phyloP scores from a whole-genome alignment of 2,329 filamentous ascomycete species.

The Alternaria solani region DNA sequence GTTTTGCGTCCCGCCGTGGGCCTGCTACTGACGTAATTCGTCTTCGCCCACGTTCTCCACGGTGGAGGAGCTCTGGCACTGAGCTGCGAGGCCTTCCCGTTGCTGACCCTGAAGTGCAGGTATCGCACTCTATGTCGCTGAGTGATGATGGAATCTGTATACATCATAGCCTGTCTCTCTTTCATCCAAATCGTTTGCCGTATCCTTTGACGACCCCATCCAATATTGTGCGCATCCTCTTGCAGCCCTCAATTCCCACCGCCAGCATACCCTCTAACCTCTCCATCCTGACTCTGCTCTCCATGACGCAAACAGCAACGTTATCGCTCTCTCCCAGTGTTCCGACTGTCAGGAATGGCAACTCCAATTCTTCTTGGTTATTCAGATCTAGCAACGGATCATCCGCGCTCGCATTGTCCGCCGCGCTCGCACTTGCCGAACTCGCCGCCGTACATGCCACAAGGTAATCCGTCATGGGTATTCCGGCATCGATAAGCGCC shows the following conservation, averaged over 20 bases:
- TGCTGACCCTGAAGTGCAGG: not conserved
- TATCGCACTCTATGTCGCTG: not conserved
- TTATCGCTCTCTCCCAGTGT: slow-evolving; percentile 78
- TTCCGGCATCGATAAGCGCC: slow-evolving; percentile 90
- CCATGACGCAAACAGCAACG: slow-evolving; percentile 82
- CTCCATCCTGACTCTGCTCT: slow-evolving; percentile 83
- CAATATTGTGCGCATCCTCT: slow-evolving; percentile 80
- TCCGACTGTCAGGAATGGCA: slow-evolving; percentile 87
- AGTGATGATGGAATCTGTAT: not conserved
- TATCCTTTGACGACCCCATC: slow-evolving; percentile 72
- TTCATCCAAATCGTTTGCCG: slow-evolving; percentile 45
- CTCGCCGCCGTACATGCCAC: slow-evolving; percentile 87
- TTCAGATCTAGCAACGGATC: slow-evolving; percentile 85
- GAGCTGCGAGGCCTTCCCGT: not conserved
- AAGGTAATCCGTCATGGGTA: slow-evolving; percentile 94
- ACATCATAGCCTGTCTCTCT: not conserved
- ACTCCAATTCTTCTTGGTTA: slow-evolving; percentile 80
- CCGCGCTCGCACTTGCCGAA: slow-evolving; percentile 63
- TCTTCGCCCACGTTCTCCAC: not conserved
- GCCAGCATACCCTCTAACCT: slow-evolving; percentile 92
- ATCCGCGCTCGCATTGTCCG: slow-evolving; percentile 69
- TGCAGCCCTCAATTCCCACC: slow-evolving; percentile 90
- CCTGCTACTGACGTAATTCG: not conserved
- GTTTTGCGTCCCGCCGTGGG: not conserved
- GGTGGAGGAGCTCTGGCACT: not conserved